Base-by-base conservation (phyloP, 1,284 basidiomycete species). In the Thecaphora frezii region DNA sequence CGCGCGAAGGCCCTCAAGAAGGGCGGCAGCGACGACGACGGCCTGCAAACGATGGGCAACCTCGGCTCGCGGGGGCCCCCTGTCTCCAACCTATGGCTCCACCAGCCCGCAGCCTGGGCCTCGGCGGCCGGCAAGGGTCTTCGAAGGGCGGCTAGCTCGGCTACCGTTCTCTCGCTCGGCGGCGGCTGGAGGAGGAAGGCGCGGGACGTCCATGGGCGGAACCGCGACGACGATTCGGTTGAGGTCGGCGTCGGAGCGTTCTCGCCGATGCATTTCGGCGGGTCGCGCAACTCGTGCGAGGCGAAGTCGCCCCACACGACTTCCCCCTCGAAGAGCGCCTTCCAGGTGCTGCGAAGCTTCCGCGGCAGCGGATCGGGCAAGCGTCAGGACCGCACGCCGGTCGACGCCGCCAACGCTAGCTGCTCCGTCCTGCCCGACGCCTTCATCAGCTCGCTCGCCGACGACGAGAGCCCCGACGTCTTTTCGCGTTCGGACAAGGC, bases 81-180 rank as follows among this genome's bases (percentile, higher is more conserved):
- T 26, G 67, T 70, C 12, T 70, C 67, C 18, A 63, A 49, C 42
- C 57, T 70, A 10, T 54, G 54, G 36, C 30, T 70, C 18, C 44
- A 51, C 44, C 45, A 49, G 5, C 51, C 44, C 12, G 46, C 24
- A 8, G 22, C 48, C 19, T 46, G n/a, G 48, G 56, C 47, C n/a
- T 43, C 43, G 18, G 55, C 46, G 1, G 61, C 42, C 0, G 30
- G 39, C 19, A 24, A n/a, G 16, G 47, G 44, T 21, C 13, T 54
- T 7, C 42, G 30, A 25, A 38, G 52, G 24, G 25, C 36, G 5
- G 47, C 52, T 5, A 48, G 37, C 22, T 30, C 37, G 13, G 36
- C 37, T 13, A 19, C 36, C 5, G 46, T 38, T 7, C 26, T 21
- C 33, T 40, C 44, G 19, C 24, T 39, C 18, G 26, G 14, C 18